phyloP scores from a whole-genome alignment of 345 rosid genomes.

The Rhodomyrtus tomentosa region DNA sequence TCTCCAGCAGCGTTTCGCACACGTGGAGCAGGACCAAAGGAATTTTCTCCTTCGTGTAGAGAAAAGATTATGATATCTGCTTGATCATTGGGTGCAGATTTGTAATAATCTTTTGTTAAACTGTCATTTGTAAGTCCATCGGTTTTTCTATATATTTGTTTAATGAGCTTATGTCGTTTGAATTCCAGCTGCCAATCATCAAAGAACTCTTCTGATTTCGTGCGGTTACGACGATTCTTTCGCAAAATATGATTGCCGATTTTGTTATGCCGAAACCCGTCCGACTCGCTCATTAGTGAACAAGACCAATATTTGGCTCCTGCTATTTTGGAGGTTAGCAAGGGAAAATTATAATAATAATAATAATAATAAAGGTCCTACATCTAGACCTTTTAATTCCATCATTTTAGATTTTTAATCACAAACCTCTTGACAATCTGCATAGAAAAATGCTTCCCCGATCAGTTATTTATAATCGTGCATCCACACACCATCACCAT shows the following conservation, averaged over 20 bases:
- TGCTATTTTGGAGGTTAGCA: background rate
- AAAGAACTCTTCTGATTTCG: background rate
- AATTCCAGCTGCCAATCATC: background rate
- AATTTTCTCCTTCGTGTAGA: background rate
- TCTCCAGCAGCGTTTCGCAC: constrained; percentile 42
- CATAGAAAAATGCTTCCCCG: too few relatives aligned
- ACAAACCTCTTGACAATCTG: too few relatives aligned
- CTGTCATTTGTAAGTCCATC: background rate
- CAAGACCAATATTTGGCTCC: background rate
- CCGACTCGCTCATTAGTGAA: background rate
- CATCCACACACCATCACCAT: too few relatives aligned
- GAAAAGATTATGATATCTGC: background rate
- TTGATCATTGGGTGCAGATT: background rate
- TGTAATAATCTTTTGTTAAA: background rate
- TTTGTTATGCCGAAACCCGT: background rate
- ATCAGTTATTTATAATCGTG: too few relatives aligned
- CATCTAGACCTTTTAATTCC: too few relatives aligned
- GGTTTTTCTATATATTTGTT: background rate
- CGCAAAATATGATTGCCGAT: rapidly evolving
- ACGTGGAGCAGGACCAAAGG: constrained; percentile 20
- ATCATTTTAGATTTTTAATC: too few relatives aligned
- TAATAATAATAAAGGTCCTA: too few relatives aligned
- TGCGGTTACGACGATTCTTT: background rate
- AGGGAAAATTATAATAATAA: background rate
- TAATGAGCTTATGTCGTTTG: background rate